Percentiles rank a stretch among this genome's conserved stretches.
Conservation (phyloP, 2,329 filamentous ascomycete species). For the Diplodia sapinea region DNA sequence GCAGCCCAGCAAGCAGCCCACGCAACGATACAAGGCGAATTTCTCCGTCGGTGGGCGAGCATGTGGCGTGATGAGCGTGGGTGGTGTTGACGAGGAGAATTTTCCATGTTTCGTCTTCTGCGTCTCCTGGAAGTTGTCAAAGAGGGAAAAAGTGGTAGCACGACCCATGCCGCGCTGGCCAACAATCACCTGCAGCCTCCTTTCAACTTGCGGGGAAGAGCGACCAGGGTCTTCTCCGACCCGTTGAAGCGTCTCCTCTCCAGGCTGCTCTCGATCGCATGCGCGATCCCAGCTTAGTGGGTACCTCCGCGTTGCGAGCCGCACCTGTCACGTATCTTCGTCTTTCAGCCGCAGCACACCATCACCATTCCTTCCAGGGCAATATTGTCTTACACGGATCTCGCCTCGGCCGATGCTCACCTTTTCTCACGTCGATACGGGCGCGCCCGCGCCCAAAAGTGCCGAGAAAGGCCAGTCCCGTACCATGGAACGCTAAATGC, state of each 20-base stretch:
- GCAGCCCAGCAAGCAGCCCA: background rate
- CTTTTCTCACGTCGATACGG: background rate
- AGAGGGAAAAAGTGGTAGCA: background rate
- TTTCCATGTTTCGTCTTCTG: background rate
- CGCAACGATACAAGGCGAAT: background rate
- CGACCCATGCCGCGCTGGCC: constrained; percentile 1
- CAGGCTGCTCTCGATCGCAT: background rate
- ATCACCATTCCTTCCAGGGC: background rate
- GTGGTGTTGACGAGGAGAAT: too few species aligned
- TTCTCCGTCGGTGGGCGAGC: background rate
- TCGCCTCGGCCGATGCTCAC: constrained; percentile 22
- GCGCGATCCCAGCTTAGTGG: constrained; percentile 5
- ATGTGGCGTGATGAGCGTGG: constrained; percentile 5
- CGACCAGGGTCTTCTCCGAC: background rate
- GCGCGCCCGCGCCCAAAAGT: background rate
- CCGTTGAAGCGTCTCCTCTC: background rate
- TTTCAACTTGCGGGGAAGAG: background rate
- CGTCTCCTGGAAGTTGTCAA: background rate
- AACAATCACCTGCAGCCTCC: constrained; percentile 12
- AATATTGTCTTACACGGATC: background rate
- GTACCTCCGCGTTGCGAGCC: background rate
- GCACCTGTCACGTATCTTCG: background rate
- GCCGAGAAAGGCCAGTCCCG: background rate
- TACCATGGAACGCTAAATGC: constrained; percentile 7
- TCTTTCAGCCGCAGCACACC: constrained; percentile 10